These are phyloP conservation scores for Acer saccharum DNA, from an alignment of 345 rosid species.

Conservation along the genomic window DNA sequence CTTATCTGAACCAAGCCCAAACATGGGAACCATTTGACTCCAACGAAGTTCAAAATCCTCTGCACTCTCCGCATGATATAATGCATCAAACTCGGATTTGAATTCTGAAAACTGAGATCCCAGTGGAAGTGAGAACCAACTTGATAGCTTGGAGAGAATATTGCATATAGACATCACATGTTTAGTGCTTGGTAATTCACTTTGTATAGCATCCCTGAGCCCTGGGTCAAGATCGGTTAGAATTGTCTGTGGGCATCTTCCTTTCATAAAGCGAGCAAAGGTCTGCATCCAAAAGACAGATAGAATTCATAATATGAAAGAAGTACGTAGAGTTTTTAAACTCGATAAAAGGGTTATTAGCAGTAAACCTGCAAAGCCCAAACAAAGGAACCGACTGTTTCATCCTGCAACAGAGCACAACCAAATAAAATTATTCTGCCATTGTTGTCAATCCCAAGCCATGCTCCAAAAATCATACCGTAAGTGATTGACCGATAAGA, in stretches of 20 bases:
- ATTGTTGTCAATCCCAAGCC: conserved; percentile 48
- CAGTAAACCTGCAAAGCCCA: conserved; percentile 49
- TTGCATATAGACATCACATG: conserved; percentile 40
- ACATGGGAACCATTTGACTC: conserved; percentile 44
- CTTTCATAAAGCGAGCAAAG: conserved; percentile 44
- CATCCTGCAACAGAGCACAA: conserved; percentile 42
- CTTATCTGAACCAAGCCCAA: conserved; percentile 48
- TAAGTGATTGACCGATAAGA: conserved; percentile 40
- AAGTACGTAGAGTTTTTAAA: background rate
- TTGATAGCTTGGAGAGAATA: conserved; percentile 43
- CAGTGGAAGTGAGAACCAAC: conserved; percentile 44
- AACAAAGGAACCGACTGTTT: conserved; percentile 34
- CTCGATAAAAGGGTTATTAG: background rate
- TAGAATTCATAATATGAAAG: conserved; percentile 1
- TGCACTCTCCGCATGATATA: conserved; percentile 37
- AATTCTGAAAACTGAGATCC: conserved; percentile 41
- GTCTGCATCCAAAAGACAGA: conserved; percentile 20
- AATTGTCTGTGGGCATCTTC: conserved; percentile 48
- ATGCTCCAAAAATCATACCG: conserved; percentile 40
- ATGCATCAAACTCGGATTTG: conserved; percentile 41
- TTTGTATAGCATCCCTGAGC: conserved; percentile 45
- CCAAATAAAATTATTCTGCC: conserved; percentile 45
- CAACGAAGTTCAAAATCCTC: conserved; percentile 50
- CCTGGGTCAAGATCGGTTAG: conserved; percentile 41
- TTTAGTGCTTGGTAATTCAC: conserved; percentile 42